A percentile compares a stretch with the other conserved stretches of the same genome.
Conservation (phyloP, 768 basidiomycete genomes). For the Naganishia kalamii region DNA sequence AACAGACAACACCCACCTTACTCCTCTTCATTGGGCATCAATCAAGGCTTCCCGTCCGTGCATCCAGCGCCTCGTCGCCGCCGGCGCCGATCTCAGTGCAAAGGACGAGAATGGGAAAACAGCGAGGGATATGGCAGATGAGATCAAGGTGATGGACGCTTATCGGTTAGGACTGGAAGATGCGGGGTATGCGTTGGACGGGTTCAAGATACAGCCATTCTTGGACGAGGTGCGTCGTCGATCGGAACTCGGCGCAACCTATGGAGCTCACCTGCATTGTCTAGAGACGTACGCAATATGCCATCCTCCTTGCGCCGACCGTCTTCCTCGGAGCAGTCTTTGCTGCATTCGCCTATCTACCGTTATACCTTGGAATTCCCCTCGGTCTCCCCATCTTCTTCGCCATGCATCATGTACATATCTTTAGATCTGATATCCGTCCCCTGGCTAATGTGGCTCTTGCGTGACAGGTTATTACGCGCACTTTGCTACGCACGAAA, state of each 20-base stretch:
- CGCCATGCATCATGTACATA: slow-evolving; percentile 81
- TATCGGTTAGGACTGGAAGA: slow-evolving; percentile 86
- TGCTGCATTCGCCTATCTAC: slow-evolving; percentile 70
- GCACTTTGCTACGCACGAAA: slow-evolving; percentile 73
- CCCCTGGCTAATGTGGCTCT: too few relatives aligned
- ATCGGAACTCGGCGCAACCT: background rate
- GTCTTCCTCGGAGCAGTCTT: slow-evolving; percentile 77
- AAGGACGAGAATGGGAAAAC: slow-evolving; percentile 81
- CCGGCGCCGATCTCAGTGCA: slow-evolving; percentile 71
- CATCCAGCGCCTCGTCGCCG: slow-evolving; percentile 76
- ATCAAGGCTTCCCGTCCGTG: slow-evolving; percentile 86
- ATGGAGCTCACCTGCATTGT: background rate
- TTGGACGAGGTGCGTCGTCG: slow-evolving; percentile 60
- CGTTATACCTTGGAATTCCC: slow-evolving; percentile 82
- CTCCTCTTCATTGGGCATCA: slow-evolving; percentile 94
- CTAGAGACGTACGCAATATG: slow-evolving; percentile 73
- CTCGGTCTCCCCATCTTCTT: slow-evolving; percentile 82
- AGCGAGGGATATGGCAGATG: slow-evolving; percentile 86
- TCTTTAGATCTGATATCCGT: too few relatives aligned
- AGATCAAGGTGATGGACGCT: slow-evolving; percentile 81
- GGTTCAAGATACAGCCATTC: slow-evolving; percentile 59
- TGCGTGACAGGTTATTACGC: slow-evolving; percentile 63
- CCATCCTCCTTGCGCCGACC: slow-evolving; percentile 70
- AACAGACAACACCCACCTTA: slow-evolving; percentile 72
- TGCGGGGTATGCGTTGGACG: slow-evolving; percentile 56